Evolutionary conservation across 2,329 filamentous ascomycete species (phyloP), one percentile per base, ranked within the genome.

Genomic region (Iodosphaeria phyllophila): DNA sequence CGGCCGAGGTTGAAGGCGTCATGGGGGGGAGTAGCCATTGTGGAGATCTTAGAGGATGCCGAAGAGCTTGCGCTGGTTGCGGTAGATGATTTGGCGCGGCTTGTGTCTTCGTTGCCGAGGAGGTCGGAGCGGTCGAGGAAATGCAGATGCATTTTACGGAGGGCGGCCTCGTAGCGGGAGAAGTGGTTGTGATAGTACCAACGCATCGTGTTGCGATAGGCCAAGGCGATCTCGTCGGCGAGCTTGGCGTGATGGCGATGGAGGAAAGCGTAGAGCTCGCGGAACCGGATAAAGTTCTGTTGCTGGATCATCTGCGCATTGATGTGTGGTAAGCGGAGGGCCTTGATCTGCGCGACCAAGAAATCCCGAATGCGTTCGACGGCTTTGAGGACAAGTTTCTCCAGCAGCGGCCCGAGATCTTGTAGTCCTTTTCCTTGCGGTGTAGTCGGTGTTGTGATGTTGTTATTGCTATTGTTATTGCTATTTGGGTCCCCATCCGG

Each of bases 161-260:
- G 58, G 0, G 89, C 74, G 37, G 74, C 72, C 34, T 77, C 71
- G 47, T 98, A 98, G 17, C 86, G 73, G 4, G 68, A 72, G 43
- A 98, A 98, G 46, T 93, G 80, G 35, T 77, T 89, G 26, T 76
- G 54, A 44, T 95, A 95, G 43, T 98, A 98, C 89, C 89, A 98
- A 26, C 83, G 71, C 82, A 98, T 98, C 0, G 91, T 98, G 46
- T 93, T 92, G 54, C 91, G 74, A 42, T 98, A 98, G 4, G 91
- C 89, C 44, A 82, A 76, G 6, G 73, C 73, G 35, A 98, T 92
- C 48, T 98, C 80, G 26, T 84, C 74, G 6, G 80, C 82, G 5
- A 98, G 66, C n/a, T 68, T 61, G 1, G 76, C 58, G 39, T 95
- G 83, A 35, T 86, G 76, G 37, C 68, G 73, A 30, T 80, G 71